Evolutionary conservation across 1,284 basidiomycete species (phyloP), one percentile per base, ranked within the genome.

Genomic region (Pisolithus thermaeus): DNA sequence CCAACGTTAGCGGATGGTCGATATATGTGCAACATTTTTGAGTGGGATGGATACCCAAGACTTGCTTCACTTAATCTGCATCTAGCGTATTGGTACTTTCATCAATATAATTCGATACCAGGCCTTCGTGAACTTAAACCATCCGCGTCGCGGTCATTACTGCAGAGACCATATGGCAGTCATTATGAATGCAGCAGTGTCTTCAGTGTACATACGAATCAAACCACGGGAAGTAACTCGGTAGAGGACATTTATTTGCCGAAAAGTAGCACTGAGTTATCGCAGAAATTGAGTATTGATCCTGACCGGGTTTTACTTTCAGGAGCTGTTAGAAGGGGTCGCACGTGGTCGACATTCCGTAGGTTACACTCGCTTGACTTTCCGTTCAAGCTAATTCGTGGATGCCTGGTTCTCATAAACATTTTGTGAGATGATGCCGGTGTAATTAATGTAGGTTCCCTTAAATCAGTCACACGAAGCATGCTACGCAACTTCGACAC

Each of bases 341-440:
- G 0, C 72, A 78, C 7, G 87, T 84, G 0, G 87, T 86, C 28
- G 85, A 83, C 12, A 76, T 89, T 27, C 73, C 88, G 7, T 87
- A 89, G 67, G 73, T 85, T n/a, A 71, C 84, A 3, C 70, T 88
- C 12, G 85, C 86, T 0, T 74, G 84, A 50, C 73, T 89, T 20
- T 88, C 86, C 61, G 68, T 76, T 7, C 58, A 61, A 5, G 56
- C 60, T 3, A 52, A 46, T 16, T 39, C 61, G 14, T 53, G 57
- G 14, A 47, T 54, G 2, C 27, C 18, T 3, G 35, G 41, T 1
- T 50, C 64, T 3, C 8, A 71, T 68, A 4, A 70, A 89, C 25
- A 70, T 68, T 12, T 74, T 89, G 3, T 69, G 71, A 1, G 87
- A 87, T 14, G 86, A 87, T 3, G 89, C 86, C 3, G 88, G 89